These are phyloP conservation scores for Pseudogymnoascus sp. DNA, from an alignment of 2,329 filamentous ascomycete species.

Conservation along the genomic window DNA sequence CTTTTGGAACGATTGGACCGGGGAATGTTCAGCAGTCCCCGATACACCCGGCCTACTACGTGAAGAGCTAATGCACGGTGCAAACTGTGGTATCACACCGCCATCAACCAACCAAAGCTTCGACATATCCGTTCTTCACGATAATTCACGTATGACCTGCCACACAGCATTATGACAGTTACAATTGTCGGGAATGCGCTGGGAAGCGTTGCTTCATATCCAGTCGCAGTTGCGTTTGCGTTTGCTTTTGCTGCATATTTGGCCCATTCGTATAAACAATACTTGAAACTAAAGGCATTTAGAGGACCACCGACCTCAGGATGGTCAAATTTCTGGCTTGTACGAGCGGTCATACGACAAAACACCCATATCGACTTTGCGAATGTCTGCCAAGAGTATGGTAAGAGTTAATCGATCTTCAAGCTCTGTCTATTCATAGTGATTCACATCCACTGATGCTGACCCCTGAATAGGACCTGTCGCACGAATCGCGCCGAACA, in stretches of 20 bases:
- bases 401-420: background rate
- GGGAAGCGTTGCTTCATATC: background rate
- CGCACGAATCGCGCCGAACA: slow-evolving; percentile 23
- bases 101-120: background rate
- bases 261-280: background rate
- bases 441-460: background rate
- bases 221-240: background rate
- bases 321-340: background rate
- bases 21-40: background rate
- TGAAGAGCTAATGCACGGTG: background rate
- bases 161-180: background rate
- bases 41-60: background rate
- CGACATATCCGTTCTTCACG: background rate
- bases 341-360: background rate
- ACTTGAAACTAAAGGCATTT: background rate
- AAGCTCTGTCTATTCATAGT: background rate
- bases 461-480: slow-evolving; percentile 14
- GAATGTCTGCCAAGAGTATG: slow-evolving; percentile 7
- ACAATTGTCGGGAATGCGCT: background rate
- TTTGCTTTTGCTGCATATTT: background rate
- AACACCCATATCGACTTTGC: slow-evolving; percentile 8
- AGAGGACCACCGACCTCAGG: background rate
- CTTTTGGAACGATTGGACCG: background rate
- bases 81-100: background rate
- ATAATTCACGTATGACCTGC: background rate